Evolutionary conservation across 805 yeast genomes (phyloP).

Genomic region (Sungouiella thailandica): DNA sequence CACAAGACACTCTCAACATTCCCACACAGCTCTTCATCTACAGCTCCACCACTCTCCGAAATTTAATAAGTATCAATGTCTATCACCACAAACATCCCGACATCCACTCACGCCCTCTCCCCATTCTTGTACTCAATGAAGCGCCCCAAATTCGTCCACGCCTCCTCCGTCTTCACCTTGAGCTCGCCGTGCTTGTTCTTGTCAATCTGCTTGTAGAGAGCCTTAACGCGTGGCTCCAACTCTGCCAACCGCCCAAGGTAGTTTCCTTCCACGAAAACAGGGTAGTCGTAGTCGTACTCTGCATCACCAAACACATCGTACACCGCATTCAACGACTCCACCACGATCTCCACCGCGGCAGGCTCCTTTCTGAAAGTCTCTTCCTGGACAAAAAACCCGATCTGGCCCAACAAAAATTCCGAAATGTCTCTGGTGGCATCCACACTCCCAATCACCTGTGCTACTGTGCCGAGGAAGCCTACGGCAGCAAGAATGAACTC

Average conservation of each 20-base stretch:
- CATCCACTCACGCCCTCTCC: too few species aligned
- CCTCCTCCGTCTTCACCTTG: conserved; percentile 63
- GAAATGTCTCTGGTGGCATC: conserved; percentile 43
- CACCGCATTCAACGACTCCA: conserved; percentile 60
- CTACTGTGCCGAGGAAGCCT: conserved; percentile 51
- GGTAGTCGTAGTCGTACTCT: conserved; percentile 58
- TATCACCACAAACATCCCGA: too few species aligned
- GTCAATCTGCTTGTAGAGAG: conserved; percentile 59
- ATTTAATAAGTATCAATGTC: too few species aligned
- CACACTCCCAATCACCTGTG: conserved; percentile 40
- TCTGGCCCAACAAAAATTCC: conserved; percentile 32
- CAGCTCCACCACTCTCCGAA: too few species aligned
- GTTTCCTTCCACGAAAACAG: conserved; percentile 55
- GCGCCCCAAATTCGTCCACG: conserved; percentile 59
- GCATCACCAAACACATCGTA: conserved; percentile 81
- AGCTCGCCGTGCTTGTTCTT: conserved; percentile 53
- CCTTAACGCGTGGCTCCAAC: conserved; percentile 44
- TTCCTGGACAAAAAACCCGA: conserved; percentile 11
- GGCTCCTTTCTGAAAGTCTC: conserved; percentile 10
- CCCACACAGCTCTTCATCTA: too few species aligned
- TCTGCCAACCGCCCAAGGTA: conserved; percentile 40
- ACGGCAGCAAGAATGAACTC: conserved; percentile 43
- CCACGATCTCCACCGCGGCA: conserved; percentile 34
- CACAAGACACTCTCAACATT: too few species aligned
- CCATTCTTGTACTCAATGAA: conserved; percentile 69